Base-by-base conservation (phyloP, 2,329 filamentous ascomycete genomes). In the Hymenoscyphus fraxineus region DNA sequence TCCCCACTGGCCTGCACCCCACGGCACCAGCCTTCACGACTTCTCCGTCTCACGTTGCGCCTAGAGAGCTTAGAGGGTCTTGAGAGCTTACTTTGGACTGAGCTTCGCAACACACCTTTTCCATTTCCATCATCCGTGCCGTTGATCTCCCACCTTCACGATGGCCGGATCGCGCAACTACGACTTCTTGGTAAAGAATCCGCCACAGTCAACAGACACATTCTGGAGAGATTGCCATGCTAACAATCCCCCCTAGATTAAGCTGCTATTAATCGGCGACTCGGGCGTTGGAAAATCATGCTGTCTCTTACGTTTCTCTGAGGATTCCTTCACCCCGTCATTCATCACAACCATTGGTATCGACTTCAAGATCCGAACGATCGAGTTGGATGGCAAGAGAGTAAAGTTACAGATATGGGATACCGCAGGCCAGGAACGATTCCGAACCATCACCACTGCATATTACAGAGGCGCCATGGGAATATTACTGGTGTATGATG, bases 391-490 rank as follows among this genome's bases (percentile, higher is more conserved):
- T 80, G 94, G 94, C 77, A 99, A 99, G 87, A 87, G 94, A 68
- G 95, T 99, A 75, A 99, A 99, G 85, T 82, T 99, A 77, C 95
- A 99, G 83, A 99, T 99, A 80, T 99, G 95, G 95, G 95, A 99
- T 77, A 99, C 95, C 32, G 95, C 95, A 62, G 95, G 95, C 63
- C 95, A 99, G 80, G 95, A 99, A 81, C 90, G 95, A 68, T 99
- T 99, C 86, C 88, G 95, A 71, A 99, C 95, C 69, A 99, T 99
- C 81, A 99, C 95, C 61, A 98, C 95, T 58, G 94, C 95, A 71
- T 99, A 99, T 82, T 99, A 99, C 80, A 87, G 95, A 76, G 95
- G 95, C 74, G 95, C 95, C 71, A 98, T 98, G 94, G 95, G 95
- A 66, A 98, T 98, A 72, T 82, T 98, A 77, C 85, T 99, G 69